Conservation (phyloP, 2,329 filamentous ascomycete genomes). For the Sporothrix globosa region DNA sequence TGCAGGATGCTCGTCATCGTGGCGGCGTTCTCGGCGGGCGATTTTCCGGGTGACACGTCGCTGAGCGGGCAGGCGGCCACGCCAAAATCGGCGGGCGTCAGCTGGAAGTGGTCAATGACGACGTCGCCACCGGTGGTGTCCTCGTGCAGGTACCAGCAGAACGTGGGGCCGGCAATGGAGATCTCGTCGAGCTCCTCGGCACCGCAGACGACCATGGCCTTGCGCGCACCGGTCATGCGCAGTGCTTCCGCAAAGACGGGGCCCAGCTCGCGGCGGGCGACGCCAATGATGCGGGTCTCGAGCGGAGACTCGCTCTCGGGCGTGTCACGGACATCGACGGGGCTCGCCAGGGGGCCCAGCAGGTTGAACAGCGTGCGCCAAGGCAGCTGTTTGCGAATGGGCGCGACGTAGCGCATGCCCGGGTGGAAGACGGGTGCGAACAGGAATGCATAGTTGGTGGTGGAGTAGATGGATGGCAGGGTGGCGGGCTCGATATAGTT, state of each 20-base stretch:
- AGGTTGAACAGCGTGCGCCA: constrained; percentile 98
- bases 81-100: constrained; percentile 87
- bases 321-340: constrained; percentile 65
- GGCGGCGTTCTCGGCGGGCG: constrained; percentile 82
- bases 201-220: constrained; percentile 85
- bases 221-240: constrained; percentile 71
- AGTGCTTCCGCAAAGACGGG: constrained; percentile 87
- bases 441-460: constrained; percentile 90
- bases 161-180: constrained; percentile 83
- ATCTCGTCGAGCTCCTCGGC: constrained; percentile 95
- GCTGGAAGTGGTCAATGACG: constrained; percentile 73
- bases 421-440: constrained; percentile 97
- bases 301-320: constrained; percentile 45
- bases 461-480: constrained; percentile 71
- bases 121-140: constrained; percentile 44
- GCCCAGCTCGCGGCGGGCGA: constrained; percentile 84
- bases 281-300: constrained; percentile 90
- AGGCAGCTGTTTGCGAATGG: constrained; percentile 83
- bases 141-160: constrained; percentile 78
- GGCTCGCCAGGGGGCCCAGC: constrained; percentile 88
- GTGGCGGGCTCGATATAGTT: constrained; percentile 72
- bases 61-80: constrained; percentile 72
- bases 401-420: constrained; percentile 86
- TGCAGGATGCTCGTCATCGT: constrained; percentile 78
- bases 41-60: constrained; percentile 81